Base-by-base conservation (phyloP, 2,329 filamentous ascomycete species). In the Ophiocordyceps unilateralis region DNA sequence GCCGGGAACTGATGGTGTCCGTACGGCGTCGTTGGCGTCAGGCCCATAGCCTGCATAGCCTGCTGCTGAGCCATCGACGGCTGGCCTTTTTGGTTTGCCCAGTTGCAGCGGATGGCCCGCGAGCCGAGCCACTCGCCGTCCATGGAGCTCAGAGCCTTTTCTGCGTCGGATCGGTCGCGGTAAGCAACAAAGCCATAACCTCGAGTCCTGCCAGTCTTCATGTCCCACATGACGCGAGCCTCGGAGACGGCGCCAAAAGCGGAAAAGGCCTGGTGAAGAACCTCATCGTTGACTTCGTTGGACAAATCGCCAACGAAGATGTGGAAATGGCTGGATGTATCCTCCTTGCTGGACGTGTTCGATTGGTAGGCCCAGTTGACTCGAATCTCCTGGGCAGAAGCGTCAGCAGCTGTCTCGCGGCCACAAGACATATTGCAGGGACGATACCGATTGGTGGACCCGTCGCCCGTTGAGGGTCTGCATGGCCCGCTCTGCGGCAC, bases 281-380 rank as follows among this genome's bases (percentile, higher is more conserved):
- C 78, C 57, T 98, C 91, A 54, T 98, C 91, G 55, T 98, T 98
- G 61, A 98, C 91, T 63, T 98, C 91, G 57, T 98, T 98, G 54
- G 88, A 95, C 44, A 98, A 67, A 59, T 98, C 91, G 47, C 91
- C 91, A 44, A 98, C 91, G 53, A 98, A 98, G 58, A 98, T 95
- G 63, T 98, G 91, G 68, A 95, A 98, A 61, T 98, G 91, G 62
- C 88, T 85, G 7, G 89, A 94, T 1, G 91, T 98, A 57, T 98
- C 91, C 64, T 98, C 91, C 67, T 96, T 98, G 70, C 76, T 91
- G 23, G 76, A 71, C 45, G 77, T 89, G 70, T 93, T 98, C 51
- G 89, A 91, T 68, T 98, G 91, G 57, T 98, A 98, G 20, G 91
- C 91, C 91, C 91, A 98, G 70, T 98, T 98, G 56, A 98, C 91